Percentiles rank a stretch among this genome's conserved stretches.
Conservation (phyloP, 306 rosid species). For the Fagus crenata region DNA sequence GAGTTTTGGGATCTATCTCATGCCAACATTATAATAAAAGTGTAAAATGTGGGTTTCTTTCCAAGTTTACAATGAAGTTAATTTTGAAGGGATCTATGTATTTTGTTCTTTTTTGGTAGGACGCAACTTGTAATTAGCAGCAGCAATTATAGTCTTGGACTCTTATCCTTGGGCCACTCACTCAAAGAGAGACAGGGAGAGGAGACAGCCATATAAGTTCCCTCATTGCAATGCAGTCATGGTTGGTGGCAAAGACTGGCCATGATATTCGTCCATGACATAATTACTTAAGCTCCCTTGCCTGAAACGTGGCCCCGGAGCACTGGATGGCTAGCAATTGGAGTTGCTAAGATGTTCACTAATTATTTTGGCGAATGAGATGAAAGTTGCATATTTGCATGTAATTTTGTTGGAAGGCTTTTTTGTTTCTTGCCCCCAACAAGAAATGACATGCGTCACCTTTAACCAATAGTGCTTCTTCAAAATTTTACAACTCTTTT, state of each 20-base stretch:
- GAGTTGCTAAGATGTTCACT: background rate
- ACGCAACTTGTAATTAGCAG: background rate
- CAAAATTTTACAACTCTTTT: background rate
- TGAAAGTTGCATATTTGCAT: slow-evolving; percentile 16
- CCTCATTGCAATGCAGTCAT: slow-evolving; percentile 24
- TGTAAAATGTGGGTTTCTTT: too few relatives aligned
- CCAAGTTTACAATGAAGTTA: too few relatives aligned
- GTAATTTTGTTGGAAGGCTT: slow-evolving; percentile 15
- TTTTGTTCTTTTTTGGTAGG: too few relatives aligned
- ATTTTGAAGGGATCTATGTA: too few relatives aligned
- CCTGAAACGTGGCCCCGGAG: slow-evolving; percentile 24
- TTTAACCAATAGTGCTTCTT: background rate
- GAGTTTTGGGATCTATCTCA: too few relatives aligned
- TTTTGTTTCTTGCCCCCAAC: slow-evolving; percentile 4
- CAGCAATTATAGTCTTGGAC: background rate
- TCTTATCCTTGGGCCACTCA: too few relatives aligned
- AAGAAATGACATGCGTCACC: slow-evolving; percentile 25
- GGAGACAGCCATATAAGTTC: slow-evolving; percentile 17
- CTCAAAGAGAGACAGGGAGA: slow-evolving; percentile 14
- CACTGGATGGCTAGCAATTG: background rate
- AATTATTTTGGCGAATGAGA: slow-evolving; percentile 16
- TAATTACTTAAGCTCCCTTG: slow-evolving; percentile 27
- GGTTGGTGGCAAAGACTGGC: slow-evolving; percentile 13
- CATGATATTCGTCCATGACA: slow-evolving; percentile 29
- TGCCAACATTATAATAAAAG: too few relatives aligned